A percentile compares a stretch with the other conserved stretches of the same genome.
phyloP scores from a whole-genome alignment of 192 early-diverging fungal genomes.

The Coemansia sp. region DNA sequence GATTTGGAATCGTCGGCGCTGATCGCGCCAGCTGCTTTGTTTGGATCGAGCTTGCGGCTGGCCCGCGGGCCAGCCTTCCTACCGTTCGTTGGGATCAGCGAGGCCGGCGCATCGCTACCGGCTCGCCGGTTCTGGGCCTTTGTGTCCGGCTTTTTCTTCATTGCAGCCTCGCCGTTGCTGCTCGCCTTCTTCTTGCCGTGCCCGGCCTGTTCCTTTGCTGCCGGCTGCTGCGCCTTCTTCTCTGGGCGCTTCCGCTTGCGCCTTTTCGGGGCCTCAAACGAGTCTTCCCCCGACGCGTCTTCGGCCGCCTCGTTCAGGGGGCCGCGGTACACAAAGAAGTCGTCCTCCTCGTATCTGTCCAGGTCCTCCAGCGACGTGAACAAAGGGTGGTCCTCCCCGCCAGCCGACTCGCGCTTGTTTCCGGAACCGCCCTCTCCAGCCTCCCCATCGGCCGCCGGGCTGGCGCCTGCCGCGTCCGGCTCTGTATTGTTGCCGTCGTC shows the following conservation, averaged over 20 bases:
- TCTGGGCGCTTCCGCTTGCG: slow-evolving; percentile 28
- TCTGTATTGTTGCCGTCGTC: slow-evolving; percentile 38
- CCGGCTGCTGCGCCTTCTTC: slow-evolving; percentile 24
- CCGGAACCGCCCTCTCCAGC: background rate
- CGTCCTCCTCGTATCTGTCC: slow-evolving; percentile 38
- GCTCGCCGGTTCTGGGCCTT: slow-evolving; percentile 18
- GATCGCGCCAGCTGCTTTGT: too few species aligned
- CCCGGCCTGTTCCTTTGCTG: slow-evolving; percentile 13
- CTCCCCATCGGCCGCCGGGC: background rate
- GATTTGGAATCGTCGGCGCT: slow-evolving; percentile 5
- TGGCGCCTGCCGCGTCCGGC: slow-evolving; percentile 13
- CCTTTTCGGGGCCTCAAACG: slow-evolving; percentile 21
- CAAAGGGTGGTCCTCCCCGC: background rate
- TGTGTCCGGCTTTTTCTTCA: slow-evolving; percentile 19
- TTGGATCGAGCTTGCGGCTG: slow-evolving; percentile 39
- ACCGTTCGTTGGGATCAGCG: slow-evolving; percentile 39
- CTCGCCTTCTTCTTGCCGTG: slow-evolving; percentile 16
- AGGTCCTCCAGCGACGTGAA: slow-evolving; percentile 28
- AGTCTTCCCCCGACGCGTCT: slow-evolving; percentile 8
- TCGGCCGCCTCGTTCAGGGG: slow-evolving; percentile 38
- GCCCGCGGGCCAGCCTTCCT: slow-evolving; percentile 41
- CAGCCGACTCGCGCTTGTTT: background rate
- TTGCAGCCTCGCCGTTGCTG: slow-evolving; percentile 6
- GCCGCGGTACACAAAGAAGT: slow-evolving; percentile 49
- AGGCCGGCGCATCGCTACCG: slow-evolving; percentile 11